Base-by-base conservation (phyloP, 805 yeast genomes). In the Millerago galiae region DNA sequence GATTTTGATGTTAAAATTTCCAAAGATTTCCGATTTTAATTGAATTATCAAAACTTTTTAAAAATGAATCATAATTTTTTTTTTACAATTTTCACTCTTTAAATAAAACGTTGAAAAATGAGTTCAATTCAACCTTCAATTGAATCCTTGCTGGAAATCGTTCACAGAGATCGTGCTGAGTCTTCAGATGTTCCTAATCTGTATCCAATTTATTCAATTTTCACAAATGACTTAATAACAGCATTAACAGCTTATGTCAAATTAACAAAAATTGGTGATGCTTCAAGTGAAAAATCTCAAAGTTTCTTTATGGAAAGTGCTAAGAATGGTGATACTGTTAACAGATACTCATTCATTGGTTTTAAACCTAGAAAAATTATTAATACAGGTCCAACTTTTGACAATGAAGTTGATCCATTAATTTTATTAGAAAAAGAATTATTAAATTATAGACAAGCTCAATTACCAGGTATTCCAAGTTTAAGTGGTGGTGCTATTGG, bases 401-500 rank as follows among this genome's bases (percentile, higher is more conserved):
- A 73, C 13, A 68, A 71, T 16, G 56, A 53, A 25, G 77, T 77
- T 21, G 99, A 93, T 62, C 99, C 99, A 1, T 70, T 93, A 46
- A 61, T 65, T 3, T 57, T 83, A 4, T 70, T 93, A 49, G 96
- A 93, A 59, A 51, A 75, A 35, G 96, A 91, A 59, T 70, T 93
- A 67, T 62, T 68, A 9, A 62, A 70, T 33, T 76, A 74, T 55
- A 75, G 70, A 42, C 88, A 86, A 56, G 87, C 90, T 2, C 79
- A 76, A 52, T 66, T 87, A 39, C 95, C 95, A 0, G 95, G 95
- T 34, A 68, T 90, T 38, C 87, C 96, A 12, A 77, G 74, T 49
- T 67, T 89, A 44, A 81, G 90, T 53, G 99, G 99, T 44, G 99
- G 99, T 49, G 98, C 98, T 6, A 75, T 91, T 42, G 99, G 99